Evolutionary conservation across 352 stramenopile species (phyloP).

Genomic region (Globisporangium okanoganense): DNA sequence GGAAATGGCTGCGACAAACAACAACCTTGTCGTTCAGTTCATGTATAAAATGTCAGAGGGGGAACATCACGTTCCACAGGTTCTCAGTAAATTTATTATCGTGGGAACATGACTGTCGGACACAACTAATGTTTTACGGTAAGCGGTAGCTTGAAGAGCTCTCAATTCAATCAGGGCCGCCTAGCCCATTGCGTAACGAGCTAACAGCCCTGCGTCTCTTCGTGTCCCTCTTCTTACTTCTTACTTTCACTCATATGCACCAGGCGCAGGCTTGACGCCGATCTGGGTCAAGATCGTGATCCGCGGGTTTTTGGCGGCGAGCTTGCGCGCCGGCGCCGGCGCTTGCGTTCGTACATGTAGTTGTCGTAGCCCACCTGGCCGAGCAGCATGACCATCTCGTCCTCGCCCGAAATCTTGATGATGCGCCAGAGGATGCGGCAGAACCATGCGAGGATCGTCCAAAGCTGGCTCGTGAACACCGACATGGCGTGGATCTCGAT

Average conservation of each 20-base stretch:
- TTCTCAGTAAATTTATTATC: too few species aligned
- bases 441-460: conserved; percentile 5
- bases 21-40: too few species aligned
- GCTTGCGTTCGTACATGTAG: conserved; percentile 5
- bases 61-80: too few species aligned
- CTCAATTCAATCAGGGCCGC: too few species aligned
- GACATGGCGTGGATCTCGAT: conserved; percentile 9
- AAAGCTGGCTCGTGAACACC: conserved; percentile 8
- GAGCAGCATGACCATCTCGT: conserved; percentile 2
- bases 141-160: neutral
- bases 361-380: neutral
- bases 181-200: neutral
- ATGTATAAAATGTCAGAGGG: too few species aligned
- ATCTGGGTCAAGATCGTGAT: neutral
- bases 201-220: too few species aligned
- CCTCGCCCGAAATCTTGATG: neutral
- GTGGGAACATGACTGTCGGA: too few species aligned
- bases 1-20: too few species aligned
- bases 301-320: neutral
- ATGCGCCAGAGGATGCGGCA: conserved; percentile 11
- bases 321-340: neutral
- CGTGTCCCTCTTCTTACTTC: neutral
- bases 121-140: too few species aligned
- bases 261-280: neutral
- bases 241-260: neutral